Percentiles rank a stretch among this genome's conserved stretches.
These are phyloP conservation scores for Kondoa malvinella DNA, from an alignment of 768 basidiomycete species.

Conservation along the genomic window DNA sequence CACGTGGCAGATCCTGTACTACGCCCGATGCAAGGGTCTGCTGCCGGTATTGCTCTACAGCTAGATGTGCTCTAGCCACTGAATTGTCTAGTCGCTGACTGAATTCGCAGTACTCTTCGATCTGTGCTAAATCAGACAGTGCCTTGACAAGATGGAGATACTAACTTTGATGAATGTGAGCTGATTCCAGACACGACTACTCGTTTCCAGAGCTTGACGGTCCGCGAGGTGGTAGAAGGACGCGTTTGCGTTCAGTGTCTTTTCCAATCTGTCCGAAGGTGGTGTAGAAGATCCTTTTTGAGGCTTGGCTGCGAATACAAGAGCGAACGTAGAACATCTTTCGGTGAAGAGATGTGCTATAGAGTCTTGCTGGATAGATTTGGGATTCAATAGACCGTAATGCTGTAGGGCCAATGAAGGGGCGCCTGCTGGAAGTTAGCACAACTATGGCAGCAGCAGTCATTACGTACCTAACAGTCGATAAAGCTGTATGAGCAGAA, in stretches of 20 bases:
- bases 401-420: constrained; percentile 57
- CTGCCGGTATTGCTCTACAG: not conserved
- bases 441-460: constrained; percentile 17
- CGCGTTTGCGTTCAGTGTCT: not conserved
- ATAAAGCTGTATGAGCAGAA: constrained; percentile 64
- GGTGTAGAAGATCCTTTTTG: not conserved
- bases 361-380: constrained; percentile 77
- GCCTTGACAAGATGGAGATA: not conserved
- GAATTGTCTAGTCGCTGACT: not conserved
- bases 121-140: not conserved
- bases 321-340: constrained; percentile 50
- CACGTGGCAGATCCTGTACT: not conserved
- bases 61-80: not conserved
- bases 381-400: constrained; percentile 57
- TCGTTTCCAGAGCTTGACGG: not conserved
- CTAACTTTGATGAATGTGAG: not conserved
- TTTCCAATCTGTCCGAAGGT: not conserved
- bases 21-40: not conserved
- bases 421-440: constrained; percentile 41
- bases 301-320: not conserved
- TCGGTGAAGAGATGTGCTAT: constrained; percentile 67
- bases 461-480: constrained; percentile 49
- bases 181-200: not conserved
- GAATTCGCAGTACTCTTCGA: constrained; percentile 5
- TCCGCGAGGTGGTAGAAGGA: not conserved